Base-by-base conservation (phyloP, 2,329 filamentous ascomycete species). In the Talaromyces sp. region DNA sequence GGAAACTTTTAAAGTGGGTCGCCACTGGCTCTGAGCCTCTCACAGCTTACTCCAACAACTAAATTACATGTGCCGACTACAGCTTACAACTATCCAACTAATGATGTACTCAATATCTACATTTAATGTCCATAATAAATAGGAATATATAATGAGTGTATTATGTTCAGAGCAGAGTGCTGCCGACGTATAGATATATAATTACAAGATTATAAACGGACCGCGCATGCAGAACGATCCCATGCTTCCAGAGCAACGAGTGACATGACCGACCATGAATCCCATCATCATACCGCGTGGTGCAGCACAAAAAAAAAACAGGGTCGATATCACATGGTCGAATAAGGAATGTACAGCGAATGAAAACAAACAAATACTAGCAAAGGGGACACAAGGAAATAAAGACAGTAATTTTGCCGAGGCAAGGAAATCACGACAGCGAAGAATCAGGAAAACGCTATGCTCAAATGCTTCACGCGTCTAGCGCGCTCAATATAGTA, bases 171-270 rank as follows among this genome's bases (percentile, higher is more conserved):
- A 52, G 56, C 55, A 58, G 55, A 24, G 31, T 31, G n/a, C 50
- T 61, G 55, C 59, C 55, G 21, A 27, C 26, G 19, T n/a, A 56
- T 35, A 43, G 51, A 55, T 61, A 55, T 61, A 61, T 61, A 61
- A 62, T 62, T 62, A 62, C 60, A 62, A 62, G 35, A 31, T 43
- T 61, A 61, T 61, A 63, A 49, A 55, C 29, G 46, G 24, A 59
- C 52, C 35, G 54, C 50, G 53, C 56, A 32, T 27, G 19, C 27
- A 35, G 21, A 32, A 35, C 11, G 29, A 29, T 21, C 53, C 51
- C 56, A 43, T 62, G 60, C 60, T 62, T 43, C 32, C 60, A 62
- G 60, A 62, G 60, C 60, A 56, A 58, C 54, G 58, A 59, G 59
- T 43, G 54, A 61, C 55, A 50, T 56, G 56, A 61, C 56, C 56